These are phyloP conservation scores for Solanum hybrid DNA, from an alignment of 305 asterid species.

Conservation along the genomic window DNA sequence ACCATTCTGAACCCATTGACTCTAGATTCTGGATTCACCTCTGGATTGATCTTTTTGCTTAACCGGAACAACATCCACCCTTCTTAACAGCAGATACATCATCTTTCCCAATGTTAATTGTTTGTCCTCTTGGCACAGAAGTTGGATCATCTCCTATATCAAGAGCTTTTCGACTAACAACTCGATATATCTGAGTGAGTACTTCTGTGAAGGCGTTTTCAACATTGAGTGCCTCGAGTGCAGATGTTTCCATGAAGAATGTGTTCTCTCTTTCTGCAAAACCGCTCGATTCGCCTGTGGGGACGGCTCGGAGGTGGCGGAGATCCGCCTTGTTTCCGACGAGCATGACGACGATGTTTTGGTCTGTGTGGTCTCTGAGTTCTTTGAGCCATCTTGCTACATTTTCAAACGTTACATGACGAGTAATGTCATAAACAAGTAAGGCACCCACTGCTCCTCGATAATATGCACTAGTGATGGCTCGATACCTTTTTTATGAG, in stretches of 20 bases:
- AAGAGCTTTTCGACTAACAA: conserved; percentile 39
- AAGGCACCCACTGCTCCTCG: conserved; percentile 53
- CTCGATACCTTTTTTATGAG: conserved; percentile 34
- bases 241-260: conserved; percentile 53
- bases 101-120: conserved; percentile 26
- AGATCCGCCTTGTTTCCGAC: conserved; percentile 54
- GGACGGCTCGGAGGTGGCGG: conserved; percentile 53
- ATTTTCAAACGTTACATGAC: conserved; percentile 43
- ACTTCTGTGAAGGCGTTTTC: conserved; percentile 53
- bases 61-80: conserved; percentile 12
- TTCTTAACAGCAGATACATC: conserved; percentile 32
- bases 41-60: background rate
- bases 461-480: conserved; percentile 53
- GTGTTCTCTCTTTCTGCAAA: conserved; percentile 53
- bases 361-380: conserved; percentile 52
- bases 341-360: conserved; percentile 46
- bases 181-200: conserved; percentile 26
- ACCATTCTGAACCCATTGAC: background rate
- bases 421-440: conserved; percentile 44
- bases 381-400: conserved; percentile 45
- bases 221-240: conserved; percentile 47
- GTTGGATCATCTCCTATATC: conserved; percentile 38
- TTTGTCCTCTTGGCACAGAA: conserved; percentile 36
- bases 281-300: conserved; percentile 40
- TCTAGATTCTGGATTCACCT: background rate